A percentile compares a stretch with the other conserved stretches of the same genome.
These are phyloP conservation scores for Gryganskiella cystojenkinii DNA, from an alignment of 192 early-diverging fungal species.

Conservation along the genomic window DNA sequence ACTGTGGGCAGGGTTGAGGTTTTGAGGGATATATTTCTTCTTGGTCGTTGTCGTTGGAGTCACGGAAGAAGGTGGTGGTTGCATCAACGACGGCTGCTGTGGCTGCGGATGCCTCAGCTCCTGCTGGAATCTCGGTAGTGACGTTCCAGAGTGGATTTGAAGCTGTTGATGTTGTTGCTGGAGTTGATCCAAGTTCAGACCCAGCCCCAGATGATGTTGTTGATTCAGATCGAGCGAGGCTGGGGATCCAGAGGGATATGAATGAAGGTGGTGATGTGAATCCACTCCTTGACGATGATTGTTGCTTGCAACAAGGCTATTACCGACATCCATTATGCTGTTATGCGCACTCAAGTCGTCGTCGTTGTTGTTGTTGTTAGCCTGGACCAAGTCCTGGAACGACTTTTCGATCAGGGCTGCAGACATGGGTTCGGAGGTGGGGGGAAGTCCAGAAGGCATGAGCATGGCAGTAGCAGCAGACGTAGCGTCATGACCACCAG, in stretches of 20 bases:
- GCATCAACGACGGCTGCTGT: not conserved
- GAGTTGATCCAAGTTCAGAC: not conserved
- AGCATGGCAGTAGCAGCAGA: not conserved
- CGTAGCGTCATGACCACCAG: no score
- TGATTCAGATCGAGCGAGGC: not conserved
- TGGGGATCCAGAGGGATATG: not conserved
- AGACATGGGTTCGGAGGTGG: not conserved
- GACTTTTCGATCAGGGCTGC: slow-evolving; percentile 14
- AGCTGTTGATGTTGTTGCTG: not conserved
- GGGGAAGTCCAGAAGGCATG: not conserved
- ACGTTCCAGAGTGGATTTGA: not conserved
- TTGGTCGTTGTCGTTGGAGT: slow-evolving; percentile 5
- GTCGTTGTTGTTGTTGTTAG: not conserved
- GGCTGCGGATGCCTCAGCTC: not conserved
- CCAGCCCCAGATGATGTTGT: not conserved
- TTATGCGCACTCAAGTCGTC: not conserved
- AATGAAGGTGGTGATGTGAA: not conserved
- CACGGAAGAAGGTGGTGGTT: not conserved
- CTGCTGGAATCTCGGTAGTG: no score
- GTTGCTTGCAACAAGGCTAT: not conserved
- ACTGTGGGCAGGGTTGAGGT: slow-evolving; percentile 25
- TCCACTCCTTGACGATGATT: not conserved
- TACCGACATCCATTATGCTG: not conserved
- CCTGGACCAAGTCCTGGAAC: slow-evolving; percentile 20
- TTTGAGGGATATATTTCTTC: slow-evolving; percentile 22